Conservation (phyloP, 2,329 filamentous ascomycete genomes). For the Aspergillus carbonarius region DNA sequence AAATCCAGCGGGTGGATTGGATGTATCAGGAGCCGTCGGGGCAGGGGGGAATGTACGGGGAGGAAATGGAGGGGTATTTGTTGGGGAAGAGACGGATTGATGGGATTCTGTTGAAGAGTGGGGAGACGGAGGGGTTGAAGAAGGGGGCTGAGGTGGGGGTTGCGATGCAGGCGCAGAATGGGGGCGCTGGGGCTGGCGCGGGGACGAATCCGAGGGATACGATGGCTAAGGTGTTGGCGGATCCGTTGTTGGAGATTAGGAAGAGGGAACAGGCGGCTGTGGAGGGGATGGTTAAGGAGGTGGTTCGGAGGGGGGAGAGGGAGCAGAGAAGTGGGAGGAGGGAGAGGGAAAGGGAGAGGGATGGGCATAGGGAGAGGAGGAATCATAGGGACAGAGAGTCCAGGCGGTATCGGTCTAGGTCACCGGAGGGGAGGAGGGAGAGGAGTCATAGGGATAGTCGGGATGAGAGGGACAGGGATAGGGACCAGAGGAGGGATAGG, state of each 20-base stretch:
- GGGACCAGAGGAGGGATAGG: conserved; percentile 12
- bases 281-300: conserved; percentile 54
- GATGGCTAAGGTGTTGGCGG: conserved; percentile 81
- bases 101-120: conserved; percentile 71
- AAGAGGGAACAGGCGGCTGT: conserved; percentile 82
- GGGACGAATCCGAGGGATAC: conserved; percentile 74
- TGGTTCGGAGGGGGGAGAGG: conserved; percentile 32
- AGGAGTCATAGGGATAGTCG: conserved; percentile 12
- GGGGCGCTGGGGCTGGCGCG: conserved; percentile 7
- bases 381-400: conserved; percentile 22
- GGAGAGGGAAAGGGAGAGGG: conserved; percentile 19
- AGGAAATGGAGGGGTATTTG: conserved; percentile 92
- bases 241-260: conserved; percentile 91
- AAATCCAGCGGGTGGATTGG: conserved; percentile 87
- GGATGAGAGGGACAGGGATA: conserved; percentile 19
- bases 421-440: conserved; percentile 10
- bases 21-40: conserved; percentile 90
- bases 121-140: conserved; percentile 75
- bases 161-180: not conserved
- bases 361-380: conserved; percentile 26
- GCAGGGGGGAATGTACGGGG: conserved; percentile 67
- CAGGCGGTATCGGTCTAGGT: conserved; percentile 14
- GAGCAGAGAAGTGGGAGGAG: conserved; percentile 17
- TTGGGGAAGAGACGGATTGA: conserved; percentile 92
- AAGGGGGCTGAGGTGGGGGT: conserved; percentile 56